A percentile compares a stretch with the other conserved stretches of the same genome.
phyloP scores from a whole-genome alignment of 1,284 basidiomycete genomes.

The Flammula alnicola region DNA sequence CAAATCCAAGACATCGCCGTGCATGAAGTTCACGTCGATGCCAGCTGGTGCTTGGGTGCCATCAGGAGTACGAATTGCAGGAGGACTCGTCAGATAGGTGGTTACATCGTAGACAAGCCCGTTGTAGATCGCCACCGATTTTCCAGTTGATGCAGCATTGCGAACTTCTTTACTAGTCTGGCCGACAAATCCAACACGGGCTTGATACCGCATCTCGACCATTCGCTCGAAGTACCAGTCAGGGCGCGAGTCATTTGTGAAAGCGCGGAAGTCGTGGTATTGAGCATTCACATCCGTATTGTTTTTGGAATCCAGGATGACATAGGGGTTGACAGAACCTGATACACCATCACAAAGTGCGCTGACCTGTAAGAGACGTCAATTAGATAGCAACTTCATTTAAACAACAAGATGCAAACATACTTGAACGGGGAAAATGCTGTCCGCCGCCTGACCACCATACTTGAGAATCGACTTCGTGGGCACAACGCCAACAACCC shows the following conservation, averaged over 20 bases:
- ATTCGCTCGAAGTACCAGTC: slow-evolving; percentile 98
- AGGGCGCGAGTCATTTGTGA: slow-evolving; percentile 86
- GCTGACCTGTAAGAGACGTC: slow-evolving; percentile 64
- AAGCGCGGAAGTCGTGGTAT: slow-evolving; percentile 96
- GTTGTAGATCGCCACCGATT: slow-evolving; percentile 82
- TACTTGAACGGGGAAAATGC: slow-evolving; percentile 94
- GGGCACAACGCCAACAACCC: slow-evolving; percentile 78
- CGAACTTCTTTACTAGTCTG: slow-evolving; percentile 82
- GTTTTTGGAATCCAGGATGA: slow-evolving; percentile 82
- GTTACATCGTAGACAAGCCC: slow-evolving; percentile 90
- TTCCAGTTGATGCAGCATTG: slow-evolving; percentile 69
- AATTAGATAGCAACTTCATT: slow-evolving; percentile 1
- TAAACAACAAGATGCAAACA: slow-evolving; percentile 24
- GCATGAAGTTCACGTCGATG: slow-evolving; percentile 81
- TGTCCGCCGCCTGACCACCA: slow-evolving; percentile 78
- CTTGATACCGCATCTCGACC: slow-evolving; percentile 88
- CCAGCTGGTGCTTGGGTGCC: slow-evolving; percentile 62
- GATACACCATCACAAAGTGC: slow-evolving; percentile 90
- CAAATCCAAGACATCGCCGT: slow-evolving; percentile 71
- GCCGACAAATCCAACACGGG: slow-evolving; percentile 89
- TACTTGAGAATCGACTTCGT: slow-evolving; percentile 81
- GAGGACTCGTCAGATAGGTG: slow-evolving; percentile 71
- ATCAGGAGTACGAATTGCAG: slow-evolving; percentile 61
- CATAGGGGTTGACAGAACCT: slow-evolving; percentile 85
- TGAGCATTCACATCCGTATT: slow-evolving; percentile 79